These are phyloP conservation scores for Artemisia annua DNA, from an alignment of 129 eudicot species.

Conservation along the genomic window DNA sequence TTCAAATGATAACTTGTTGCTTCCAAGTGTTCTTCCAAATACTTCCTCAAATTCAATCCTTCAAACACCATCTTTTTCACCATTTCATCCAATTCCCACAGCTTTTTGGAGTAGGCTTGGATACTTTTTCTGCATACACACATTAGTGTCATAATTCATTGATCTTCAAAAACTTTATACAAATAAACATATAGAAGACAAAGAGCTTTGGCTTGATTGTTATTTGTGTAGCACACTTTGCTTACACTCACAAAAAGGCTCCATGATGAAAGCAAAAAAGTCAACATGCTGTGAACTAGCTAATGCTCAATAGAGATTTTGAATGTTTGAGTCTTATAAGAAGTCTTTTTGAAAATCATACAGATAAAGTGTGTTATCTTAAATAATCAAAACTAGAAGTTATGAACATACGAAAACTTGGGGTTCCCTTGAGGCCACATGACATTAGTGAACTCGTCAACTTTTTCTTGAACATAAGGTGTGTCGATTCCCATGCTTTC, in stretches of 20 bases:
- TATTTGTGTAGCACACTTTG: no score
- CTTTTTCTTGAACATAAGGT: slow-evolving; percentile 19
- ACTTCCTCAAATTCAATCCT: slow-evolving; percentile 31
- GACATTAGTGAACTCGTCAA: slow-evolving; percentile 25
- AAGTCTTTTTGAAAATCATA: no score
- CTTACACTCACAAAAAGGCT: no score
- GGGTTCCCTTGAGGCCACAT: slow-evolving; percentile 39
- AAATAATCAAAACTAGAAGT: not conserved
- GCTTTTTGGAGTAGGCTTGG: slow-evolving; percentile 39
- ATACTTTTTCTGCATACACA: slow-evolving; percentile 45
- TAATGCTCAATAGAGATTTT: no score
- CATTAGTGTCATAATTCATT: not conserved
- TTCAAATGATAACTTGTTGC: slow-evolving; percentile 31
- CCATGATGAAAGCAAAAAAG: no score
- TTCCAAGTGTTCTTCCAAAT: slow-evolving; percentile 32
- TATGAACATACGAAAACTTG: slow-evolving; percentile 29
- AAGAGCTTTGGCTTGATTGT: no score
- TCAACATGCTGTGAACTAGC: no score
- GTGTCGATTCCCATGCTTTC: slow-evolving; percentile 35
- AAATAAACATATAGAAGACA: no score
- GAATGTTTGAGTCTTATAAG: no score
- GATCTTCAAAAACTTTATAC: no score
- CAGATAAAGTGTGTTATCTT: no score
- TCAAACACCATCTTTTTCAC: slow-evolving; percentile 42
- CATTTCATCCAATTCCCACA: slow-evolving; percentile 32